phyloP scores from a whole-genome alignment of 2,329 filamentous ascomycete species.

The Capronia coronata region DNA sequence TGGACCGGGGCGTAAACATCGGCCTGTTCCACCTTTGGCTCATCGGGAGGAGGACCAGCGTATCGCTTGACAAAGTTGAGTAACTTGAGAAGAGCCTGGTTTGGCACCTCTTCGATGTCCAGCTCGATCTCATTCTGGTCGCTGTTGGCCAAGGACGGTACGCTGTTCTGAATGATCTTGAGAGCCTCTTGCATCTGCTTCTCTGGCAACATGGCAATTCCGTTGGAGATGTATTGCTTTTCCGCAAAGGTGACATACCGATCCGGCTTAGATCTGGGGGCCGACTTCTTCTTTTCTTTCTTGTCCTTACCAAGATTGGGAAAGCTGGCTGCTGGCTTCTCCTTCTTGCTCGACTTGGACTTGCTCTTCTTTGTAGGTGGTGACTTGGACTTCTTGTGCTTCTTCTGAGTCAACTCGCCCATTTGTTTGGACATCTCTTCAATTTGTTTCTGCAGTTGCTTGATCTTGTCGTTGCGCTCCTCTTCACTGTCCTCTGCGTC shows the following conservation, averaged over 20 bases:
- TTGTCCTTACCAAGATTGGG: conserved; percentile 33
- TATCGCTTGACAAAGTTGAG: conserved; percentile 45
- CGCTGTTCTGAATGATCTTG: conserved; percentile 79
- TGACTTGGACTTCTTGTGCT: conserved; percentile 55
- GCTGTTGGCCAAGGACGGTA: conserved; percentile 60
- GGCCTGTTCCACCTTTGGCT: conserved; percentile 35
- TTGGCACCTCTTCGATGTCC: conserved; percentile 45
- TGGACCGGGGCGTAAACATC: conserved; percentile 32
- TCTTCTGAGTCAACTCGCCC: conserved; percentile 44
- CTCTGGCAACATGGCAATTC: conserved; percentile 73
- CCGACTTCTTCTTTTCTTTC: conserved; percentile 44
- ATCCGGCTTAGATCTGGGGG: conserved; percentile 38
- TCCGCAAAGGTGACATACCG: conserved; percentile 67
- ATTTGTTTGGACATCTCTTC: conserved; percentile 65
- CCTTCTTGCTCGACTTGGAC: conserved; percentile 41
- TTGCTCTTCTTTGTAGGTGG: conserved; percentile 44
- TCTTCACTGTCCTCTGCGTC: conserved; percentile 53
- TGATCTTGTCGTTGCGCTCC: conserved; percentile 57
- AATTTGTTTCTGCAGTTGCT: conserved; percentile 63
- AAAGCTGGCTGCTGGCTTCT: conserved; percentile 35
- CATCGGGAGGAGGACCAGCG: conserved; percentile 38
- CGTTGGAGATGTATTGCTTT: conserved; percentile 84
- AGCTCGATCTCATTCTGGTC: conserved; percentile 45
- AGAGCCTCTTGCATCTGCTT: conserved; percentile 74
- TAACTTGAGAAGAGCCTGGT: conserved; percentile 41